Evolutionary conservation across 2,329 filamentous ascomycete genomes (phyloP).

Genomic region (Acrocalymma vagum): DNA sequence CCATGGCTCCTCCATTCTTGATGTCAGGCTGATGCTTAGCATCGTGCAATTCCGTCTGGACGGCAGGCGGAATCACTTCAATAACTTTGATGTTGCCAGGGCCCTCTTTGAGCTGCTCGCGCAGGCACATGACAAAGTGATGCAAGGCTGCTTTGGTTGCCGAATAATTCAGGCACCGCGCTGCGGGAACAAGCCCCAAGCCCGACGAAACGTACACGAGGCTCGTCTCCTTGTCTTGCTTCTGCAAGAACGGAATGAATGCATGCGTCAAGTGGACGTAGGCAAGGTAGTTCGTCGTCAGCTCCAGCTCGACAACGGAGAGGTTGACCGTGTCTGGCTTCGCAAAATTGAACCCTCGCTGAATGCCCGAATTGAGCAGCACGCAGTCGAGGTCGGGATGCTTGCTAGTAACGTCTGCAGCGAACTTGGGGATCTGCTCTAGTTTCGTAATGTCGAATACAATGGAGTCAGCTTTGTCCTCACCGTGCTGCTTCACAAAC

Average conservation of each 20-base stretch:
- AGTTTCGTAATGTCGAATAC: constrained; percentile 62
- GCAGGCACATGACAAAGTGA: constrained; percentile 61
- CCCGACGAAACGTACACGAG: constrained; percentile 60
- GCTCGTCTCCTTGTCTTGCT: constrained; percentile 51
- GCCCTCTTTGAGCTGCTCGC: constrained; percentile 58
- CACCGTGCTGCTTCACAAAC: constrained; percentile 57
- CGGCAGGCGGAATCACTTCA: constrained; percentile 64
- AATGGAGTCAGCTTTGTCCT: constrained; percentile 54
- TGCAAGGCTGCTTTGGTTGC: constrained; percentile 65
- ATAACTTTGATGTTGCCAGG: constrained; percentile 61
- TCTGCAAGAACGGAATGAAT: constrained; percentile 60
- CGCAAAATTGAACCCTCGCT: constrained; percentile 59
- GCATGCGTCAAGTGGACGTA: constrained; percentile 59
- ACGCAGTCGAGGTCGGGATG: constrained; percentile 62
- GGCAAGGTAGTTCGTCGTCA: constrained; percentile 61
- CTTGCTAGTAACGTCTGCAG: constrained; percentile 48
- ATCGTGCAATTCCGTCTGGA: constrained; percentile 66
- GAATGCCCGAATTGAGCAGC: constrained; percentile 64
- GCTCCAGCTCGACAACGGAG: constrained; percentile 52
- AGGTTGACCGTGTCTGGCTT: constrained; percentile 59
- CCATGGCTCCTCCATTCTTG: constrained; percentile 58
- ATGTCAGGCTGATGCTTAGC: constrained; percentile 63
- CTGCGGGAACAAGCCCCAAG: constrained; percentile 59
- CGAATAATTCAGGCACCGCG: constrained; percentile 61
- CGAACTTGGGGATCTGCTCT: constrained; percentile 56